A percentile compares a stretch with the other conserved stretches of the same genome.
Evolutionary conservation across 805 yeast genomes (phyloP).

Genomic region (Teunomyces panamensis): DNA sequence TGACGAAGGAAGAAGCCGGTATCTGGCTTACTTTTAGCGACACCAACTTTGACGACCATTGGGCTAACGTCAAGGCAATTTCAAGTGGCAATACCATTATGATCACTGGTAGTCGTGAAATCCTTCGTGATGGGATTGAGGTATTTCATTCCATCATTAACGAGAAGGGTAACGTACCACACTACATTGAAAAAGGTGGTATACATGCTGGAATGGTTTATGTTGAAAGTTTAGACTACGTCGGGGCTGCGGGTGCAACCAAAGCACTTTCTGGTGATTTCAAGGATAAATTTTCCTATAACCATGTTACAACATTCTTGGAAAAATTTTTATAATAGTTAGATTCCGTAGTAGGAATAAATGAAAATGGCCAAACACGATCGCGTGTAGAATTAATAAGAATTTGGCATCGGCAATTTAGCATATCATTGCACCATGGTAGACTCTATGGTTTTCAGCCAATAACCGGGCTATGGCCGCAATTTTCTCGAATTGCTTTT

Average conservation of each 20-base stretch:
- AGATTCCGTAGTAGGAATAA: background rate
- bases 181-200: constrained; percentile 29
- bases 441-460: background rate
- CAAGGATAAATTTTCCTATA: constrained; percentile 16
- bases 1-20: constrained; percentile 11
- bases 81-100: constrained; percentile 19
- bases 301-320: constrained; percentile 16
- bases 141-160: constrained; percentile 19
- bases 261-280: constrained; percentile 26
- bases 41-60: constrained; percentile 21
- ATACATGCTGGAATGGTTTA: constrained; percentile 33
- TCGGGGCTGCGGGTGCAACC: constrained; percentile 17
- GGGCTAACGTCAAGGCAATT: constrained; percentile 26
- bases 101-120: constrained; percentile 33
- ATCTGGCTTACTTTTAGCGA: constrained; percentile 22
- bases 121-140: constrained; percentile 29
- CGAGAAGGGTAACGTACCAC: constrained; percentile 16
- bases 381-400: background rate
- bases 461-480: background rate
- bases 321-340: constrained; percentile 1
- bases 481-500: background rate
- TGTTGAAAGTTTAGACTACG: constrained; percentile 32
- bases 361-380: background rate
- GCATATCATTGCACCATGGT: background rate
- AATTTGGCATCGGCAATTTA: background rate